phyloP scores from a whole-genome alignment of 306 rosid species.

The Herpetospermum pedunculosum region DNA sequence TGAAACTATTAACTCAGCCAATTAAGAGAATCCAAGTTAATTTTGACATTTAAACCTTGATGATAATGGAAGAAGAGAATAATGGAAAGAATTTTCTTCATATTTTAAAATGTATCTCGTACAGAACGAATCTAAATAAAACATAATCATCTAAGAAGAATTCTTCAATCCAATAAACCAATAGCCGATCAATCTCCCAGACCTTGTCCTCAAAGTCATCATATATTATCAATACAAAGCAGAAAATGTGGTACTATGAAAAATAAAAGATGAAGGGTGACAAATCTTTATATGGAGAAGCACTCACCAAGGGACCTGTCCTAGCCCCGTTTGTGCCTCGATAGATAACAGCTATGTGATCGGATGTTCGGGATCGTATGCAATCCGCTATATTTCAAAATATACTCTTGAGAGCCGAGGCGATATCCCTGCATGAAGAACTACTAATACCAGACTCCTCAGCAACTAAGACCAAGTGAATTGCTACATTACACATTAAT shows the following conservation, averaged over 20 bases:
- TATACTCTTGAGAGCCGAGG: not conserved
- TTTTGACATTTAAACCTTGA: not conserved
- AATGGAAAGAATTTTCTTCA: not conserved
- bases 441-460: not conserved
- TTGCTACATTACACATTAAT: not conserved
- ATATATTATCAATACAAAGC: not conserved
- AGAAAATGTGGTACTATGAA: not conserved
- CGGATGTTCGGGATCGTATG: not conserved
- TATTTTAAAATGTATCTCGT: not conserved
- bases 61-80: not conserved
- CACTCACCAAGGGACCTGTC: not conserved
- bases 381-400: not conserved
- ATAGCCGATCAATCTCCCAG: not conserved
- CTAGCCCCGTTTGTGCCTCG: not conserved
- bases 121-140: not conserved
- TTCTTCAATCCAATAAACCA: constrained; percentile 2
- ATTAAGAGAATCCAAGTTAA: not conserved
- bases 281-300: not conserved
- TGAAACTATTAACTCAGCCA: not conserved
- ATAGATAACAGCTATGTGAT: not conserved
- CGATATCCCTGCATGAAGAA: constrained; percentile 1
- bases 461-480: constrained; percentile 4
- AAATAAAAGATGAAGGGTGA: not conserved
- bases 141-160: not conserved
- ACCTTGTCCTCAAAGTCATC: not conserved